phyloP scores from a whole-genome alignment of 257 asterid species.

The Solanum clarkiae region DNA sequence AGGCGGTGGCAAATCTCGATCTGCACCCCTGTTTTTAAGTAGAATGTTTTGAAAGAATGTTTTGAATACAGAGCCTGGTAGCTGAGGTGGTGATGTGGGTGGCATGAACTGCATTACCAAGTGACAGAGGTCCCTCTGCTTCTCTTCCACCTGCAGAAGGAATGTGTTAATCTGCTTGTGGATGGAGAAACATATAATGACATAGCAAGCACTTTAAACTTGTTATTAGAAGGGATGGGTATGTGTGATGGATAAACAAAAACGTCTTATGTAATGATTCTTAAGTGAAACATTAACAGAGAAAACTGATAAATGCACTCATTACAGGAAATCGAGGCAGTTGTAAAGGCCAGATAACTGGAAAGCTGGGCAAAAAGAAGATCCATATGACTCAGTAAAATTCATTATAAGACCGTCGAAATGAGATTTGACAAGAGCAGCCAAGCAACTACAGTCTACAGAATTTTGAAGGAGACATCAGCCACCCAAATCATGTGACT shows the following conservation, averaged over 20 bases:
- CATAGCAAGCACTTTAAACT: not conserved
- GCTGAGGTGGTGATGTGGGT: constrained; percentile 58
- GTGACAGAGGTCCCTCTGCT: constrained; percentile 88
- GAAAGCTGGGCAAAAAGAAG: not conserved
- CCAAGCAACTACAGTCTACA: not conserved
- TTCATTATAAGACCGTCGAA: not conserved
- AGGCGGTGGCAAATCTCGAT: constrained; percentile 80
- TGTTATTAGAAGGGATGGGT: not conserved
- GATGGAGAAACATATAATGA: constrained; percentile 3
- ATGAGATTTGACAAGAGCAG: not conserved
- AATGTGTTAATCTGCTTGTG: not conserved
- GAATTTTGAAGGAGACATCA: not conserved
- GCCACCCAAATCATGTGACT: not conserved
- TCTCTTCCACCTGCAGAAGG: constrained; percentile 72
- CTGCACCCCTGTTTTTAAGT: constrained; percentile 92
- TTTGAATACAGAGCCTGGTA: constrained; percentile 85
- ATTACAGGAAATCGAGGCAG: not conserved
- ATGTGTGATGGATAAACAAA: not conserved
- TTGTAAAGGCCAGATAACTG: not conserved
- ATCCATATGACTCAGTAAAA: not conserved
- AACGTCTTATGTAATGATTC: not conserved
- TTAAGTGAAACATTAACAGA: not conserved
- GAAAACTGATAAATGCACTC: not conserved
- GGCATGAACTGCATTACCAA: constrained; percentile 89
- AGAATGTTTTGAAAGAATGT: constrained; percentile 70